Evolutionary conservation across 495 filamentous ascomycete species (phyloP).

Genomic region (Hyaloscypha bicolor): DNA sequence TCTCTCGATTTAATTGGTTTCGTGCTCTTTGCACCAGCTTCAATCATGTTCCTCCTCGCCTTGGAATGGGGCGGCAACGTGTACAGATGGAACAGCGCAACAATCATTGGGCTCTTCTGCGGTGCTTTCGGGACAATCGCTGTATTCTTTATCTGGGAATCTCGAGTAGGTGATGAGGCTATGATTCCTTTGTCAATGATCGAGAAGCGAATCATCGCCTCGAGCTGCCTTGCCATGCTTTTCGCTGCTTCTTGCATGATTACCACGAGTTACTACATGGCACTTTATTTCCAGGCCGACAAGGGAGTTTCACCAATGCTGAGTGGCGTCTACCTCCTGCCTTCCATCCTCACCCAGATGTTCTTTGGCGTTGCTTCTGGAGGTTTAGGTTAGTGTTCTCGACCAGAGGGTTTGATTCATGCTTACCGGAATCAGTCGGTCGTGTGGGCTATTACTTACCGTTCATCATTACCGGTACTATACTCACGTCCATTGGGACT

Average conservation of each 20-base stretch:
- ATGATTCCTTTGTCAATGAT: constrained; percentile 47
- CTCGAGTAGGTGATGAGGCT: constrained; percentile 45
- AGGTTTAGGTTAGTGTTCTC: constrained; percentile 56
- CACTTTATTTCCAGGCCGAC: constrained; percentile 83
- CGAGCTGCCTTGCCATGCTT: constrained; percentile 33
- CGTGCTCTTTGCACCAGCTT: constrained; percentile 38
- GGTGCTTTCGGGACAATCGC: constrained; percentile 44
- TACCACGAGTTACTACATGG: constrained; percentile 59
- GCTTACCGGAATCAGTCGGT: constrained; percentile 39
- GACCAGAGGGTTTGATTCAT: constrained; percentile 62
- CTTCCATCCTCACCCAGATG: constrained; percentile 47
- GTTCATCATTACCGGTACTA: constrained; percentile 12
- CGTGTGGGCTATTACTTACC: constrained; percentile 62
- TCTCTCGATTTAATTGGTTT: constrained; percentile 55
- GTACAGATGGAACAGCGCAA: constrained; percentile 44
- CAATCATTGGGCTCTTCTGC: constrained; percentile 46
- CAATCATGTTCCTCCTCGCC: constrained; percentile 45
- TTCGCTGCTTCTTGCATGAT: constrained; percentile 28
- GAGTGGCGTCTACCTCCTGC: constrained; percentile 72
- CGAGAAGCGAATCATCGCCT: constrained; percentile 36
- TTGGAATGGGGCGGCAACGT: constrained; percentile 49
- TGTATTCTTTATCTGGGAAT: constrained; percentile 50
- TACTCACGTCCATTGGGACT: constrained; percentile 32
- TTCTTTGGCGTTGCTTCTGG: constrained; percentile 61
- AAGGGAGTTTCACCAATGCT: constrained; percentile 55